phyloP scores from a whole-genome alignment of 1,284 basidiomycete species.

The Sanghuangporus baumii region DNA sequence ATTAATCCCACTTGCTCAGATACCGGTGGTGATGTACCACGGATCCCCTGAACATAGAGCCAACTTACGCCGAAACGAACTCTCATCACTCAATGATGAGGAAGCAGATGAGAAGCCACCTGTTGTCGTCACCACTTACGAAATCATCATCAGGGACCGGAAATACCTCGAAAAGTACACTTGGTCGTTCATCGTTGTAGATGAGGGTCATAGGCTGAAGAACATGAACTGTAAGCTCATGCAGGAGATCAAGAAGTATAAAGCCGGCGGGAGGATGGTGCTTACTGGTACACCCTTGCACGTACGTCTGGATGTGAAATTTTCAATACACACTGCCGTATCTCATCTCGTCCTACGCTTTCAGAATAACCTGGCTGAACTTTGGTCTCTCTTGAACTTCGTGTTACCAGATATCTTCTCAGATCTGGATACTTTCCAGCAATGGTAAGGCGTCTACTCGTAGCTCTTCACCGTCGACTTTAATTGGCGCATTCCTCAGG shows the following conservation, averaged over 20 bases:
- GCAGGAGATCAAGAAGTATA: slow-evolving; percentile 86
- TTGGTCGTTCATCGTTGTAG: slow-evolving; percentile 95
- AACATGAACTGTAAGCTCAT: slow-evolving; percentile 90
- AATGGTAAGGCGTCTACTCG: slow-evolving; percentile 54
- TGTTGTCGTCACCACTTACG: slow-evolving; percentile 87
- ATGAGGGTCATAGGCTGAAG: slow-evolving; percentile 93
- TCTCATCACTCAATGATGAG: slow-evolving; percentile 26
- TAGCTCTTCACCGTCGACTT: neutral
- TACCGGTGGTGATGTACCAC: slow-evolving; percentile 87
- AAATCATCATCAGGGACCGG: slow-evolving; percentile 86
- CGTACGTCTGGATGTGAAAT: slow-evolving; percentile 38
- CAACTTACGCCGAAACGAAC: slow-evolving; percentile 59
- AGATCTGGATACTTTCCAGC: slow-evolving; percentile 85
- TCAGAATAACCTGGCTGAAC: slow-evolving; percentile 86
- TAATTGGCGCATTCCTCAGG: slow-evolving; percentile 32
- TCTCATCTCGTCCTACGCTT: neutral
- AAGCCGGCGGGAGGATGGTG: slow-evolving; percentile 83
- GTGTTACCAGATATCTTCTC: slow-evolving; percentile 90
- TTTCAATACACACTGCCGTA: too few relatives aligned
- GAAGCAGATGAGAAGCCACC: slow-evolving; percentile 50
- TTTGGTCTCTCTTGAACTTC: slow-evolving; percentile 95
- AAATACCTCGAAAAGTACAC: slow-evolving; percentile 59
- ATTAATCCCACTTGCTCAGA: slow-evolving; percentile 36
- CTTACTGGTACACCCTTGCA: slow-evolving; percentile 92
- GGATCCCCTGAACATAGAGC: slow-evolving; percentile 76